Conservation (phyloP, 495 filamentous ascomycete species). For the Aspergillus conjunctus region DNA sequence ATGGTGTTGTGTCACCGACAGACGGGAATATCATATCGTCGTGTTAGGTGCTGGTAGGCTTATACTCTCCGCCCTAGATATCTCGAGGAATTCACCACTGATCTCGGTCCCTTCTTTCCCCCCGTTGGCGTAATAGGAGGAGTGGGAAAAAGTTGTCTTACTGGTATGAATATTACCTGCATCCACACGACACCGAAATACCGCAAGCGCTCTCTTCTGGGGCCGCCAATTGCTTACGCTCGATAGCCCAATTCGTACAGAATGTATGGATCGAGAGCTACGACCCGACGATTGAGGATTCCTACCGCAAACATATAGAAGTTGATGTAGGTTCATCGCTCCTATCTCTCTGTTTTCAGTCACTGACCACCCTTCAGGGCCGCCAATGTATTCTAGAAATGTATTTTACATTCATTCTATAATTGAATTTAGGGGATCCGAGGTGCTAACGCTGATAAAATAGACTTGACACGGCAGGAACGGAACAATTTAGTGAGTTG, state of each 20-base stretch:
- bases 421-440: background rate
- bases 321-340: constrained; percentile 75
- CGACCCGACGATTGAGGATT: constrained; percentile 98
- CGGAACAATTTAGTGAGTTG: constrained; percentile 92
- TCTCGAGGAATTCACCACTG: constrained; percentile 17
- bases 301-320: constrained; percentile 90
- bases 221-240: constrained; percentile 14
- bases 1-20: constrained; percentile 28
- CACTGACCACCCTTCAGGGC: constrained; percentile 59
- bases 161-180: constrained; percentile 61
- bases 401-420: constrained; percentile 52
- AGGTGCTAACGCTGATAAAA: constrained; percentile 14
- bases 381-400: constrained; percentile 97
- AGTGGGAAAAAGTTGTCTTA: constrained; percentile 97
- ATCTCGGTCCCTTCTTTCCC: constrained; percentile 1
- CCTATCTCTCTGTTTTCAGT: constrained; percentile 2
- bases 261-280: constrained; percentile 99
- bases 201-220: background rate
- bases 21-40: constrained; percentile 89
- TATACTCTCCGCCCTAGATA: constrained; percentile 19
- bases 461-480: constrained; percentile 94
- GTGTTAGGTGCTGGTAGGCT: constrained; percentile 81
- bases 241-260: constrained; percentile 93
- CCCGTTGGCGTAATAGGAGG: constrained; percentile 63
- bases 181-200: background rate